phyloP scores from a whole-genome alignment of 2,329 filamentous ascomycete species.

The Xylariaceae sp. region DNA sequence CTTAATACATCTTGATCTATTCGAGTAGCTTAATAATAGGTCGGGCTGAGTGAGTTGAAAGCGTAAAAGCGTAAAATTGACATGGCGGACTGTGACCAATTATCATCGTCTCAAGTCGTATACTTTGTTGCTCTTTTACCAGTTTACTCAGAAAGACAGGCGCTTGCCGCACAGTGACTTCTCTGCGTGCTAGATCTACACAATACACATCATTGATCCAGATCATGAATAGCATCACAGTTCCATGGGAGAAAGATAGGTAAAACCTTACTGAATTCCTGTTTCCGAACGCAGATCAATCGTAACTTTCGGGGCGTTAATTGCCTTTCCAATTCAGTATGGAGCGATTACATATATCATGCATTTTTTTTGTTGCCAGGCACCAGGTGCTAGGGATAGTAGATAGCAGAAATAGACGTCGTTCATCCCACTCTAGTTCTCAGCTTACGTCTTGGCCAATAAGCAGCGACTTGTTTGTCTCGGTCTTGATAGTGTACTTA shows the following conservation, averaged over 20 bases:
- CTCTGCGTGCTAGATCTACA: not conserved
- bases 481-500: constrained; percentile 17
- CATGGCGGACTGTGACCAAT: not conserved
- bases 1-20: not conserved
- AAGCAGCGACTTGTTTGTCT: constrained; percentile 11
- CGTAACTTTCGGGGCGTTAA: constrained; percentile 3
- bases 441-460: constrained; percentile 11
- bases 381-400: too few relatives aligned
- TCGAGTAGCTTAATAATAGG: not conserved
- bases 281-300: constrained; percentile 9
- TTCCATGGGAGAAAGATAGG: not conserved
- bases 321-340: not conserved
- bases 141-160: too few relatives aligned
- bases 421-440: not conserved
- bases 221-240: not conserved
- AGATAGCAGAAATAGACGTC: too few relatives aligned
- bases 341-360: not conserved
- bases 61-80: not conserved
- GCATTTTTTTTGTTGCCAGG: too few relatives aligned
- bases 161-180: not conserved
- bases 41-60: not conserved
- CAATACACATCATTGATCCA: not conserved
- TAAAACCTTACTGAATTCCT: not conserved
- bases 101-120: not conserved
- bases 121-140: not conserved